Conservation (phyloP, 352 stramenopile species). For the Globisporangium heterothallicum region DNA sequence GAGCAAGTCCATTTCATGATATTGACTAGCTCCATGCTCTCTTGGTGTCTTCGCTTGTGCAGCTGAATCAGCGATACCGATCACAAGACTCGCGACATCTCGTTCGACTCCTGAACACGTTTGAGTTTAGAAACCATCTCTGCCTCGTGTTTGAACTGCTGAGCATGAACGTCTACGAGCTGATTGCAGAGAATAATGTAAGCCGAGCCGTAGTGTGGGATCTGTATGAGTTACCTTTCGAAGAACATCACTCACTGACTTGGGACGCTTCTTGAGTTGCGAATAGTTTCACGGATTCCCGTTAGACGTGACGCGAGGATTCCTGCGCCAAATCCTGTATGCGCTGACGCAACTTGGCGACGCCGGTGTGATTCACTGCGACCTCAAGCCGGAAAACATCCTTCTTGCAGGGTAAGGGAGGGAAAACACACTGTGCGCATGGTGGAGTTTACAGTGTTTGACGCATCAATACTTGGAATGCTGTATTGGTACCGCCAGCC, state of each 20-base stretch:
- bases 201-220: neutral
- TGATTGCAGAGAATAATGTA: constrained; percentile 89
- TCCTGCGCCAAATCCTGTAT: constrained; percentile 90
- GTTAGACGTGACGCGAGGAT: constrained; percentile 87
- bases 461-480: neutral
- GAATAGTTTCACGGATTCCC: constrained; percentile 71
- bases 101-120: constrained; percentile 82
- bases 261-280: neutral
- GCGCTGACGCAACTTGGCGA: constrained; percentile 75
- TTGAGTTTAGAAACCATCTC: constrained; percentile 90
- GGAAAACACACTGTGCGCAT: neutral
- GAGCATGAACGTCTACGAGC: constrained; percentile 93
- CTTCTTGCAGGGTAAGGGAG: constrained; percentile 61
- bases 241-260: neutral
- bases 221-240: neutral
- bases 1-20: too few species aligned
- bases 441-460: too few species aligned
- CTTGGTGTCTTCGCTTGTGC: neutral
- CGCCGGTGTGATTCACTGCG: constrained; percentile 95
- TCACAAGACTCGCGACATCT: constrained; percentile 57
- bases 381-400: constrained; percentile 97
- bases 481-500: constrained; percentile 33
- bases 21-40: constrained; percentile 15
- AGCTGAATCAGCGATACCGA: constrained; percentile 27
- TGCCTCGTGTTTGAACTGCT: constrained; percentile 94